Percentiles rank a stretch among this genome's conserved stretches.
phyloP scores from a whole-genome alignment of 345 rosid species.

The Brassica cretica region DNA sequence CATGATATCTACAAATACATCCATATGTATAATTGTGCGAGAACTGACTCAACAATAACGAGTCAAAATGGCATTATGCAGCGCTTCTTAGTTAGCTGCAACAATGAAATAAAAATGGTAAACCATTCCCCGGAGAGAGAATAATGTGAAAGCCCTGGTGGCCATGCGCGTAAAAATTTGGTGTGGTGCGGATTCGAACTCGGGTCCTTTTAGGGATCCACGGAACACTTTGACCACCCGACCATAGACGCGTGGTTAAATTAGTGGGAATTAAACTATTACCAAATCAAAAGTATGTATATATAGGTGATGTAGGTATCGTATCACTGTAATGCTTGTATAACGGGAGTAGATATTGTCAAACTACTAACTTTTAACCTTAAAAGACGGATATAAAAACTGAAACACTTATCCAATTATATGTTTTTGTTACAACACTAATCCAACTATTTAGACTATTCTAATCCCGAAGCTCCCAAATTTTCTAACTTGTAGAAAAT shows the following conservation, averaged over 20 bases:
- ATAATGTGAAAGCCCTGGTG: too few species aligned
- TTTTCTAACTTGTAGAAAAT: conserved; percentile 33
- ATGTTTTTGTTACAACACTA: background rate
- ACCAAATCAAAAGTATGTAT: background rate
- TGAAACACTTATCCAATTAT: conserved; percentile 9
- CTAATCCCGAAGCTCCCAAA: conserved; percentile 21
- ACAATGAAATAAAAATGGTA: background rate
- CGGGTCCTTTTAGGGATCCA: too few species aligned
- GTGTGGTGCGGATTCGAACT: too few species aligned
- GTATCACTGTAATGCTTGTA: conserved; percentile 8
- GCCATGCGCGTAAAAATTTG: too few species aligned
- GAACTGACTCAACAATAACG: background rate
- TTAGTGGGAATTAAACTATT: too few species aligned
- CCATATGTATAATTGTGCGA: background rate
- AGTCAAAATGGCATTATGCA: conserved; percentile 10
- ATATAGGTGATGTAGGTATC: conserved; percentile 4
- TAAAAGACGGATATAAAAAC: background rate
- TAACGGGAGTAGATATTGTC: conserved; percentile 29
- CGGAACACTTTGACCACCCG: too few species aligned
- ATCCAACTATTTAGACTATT: conserved; percentile 4
- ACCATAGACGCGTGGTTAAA: too few species aligned
- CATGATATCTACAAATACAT: background rate
- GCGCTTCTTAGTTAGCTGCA: background rate
- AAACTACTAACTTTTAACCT: conserved; percentile 24
- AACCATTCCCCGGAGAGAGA: too few species aligned